Evolutionary conservation across 192 early-diverging fungal genomes (phyloP), one percentile per base, ranked within the genome.

Genomic region (Entomortierella lignicola): DNA sequence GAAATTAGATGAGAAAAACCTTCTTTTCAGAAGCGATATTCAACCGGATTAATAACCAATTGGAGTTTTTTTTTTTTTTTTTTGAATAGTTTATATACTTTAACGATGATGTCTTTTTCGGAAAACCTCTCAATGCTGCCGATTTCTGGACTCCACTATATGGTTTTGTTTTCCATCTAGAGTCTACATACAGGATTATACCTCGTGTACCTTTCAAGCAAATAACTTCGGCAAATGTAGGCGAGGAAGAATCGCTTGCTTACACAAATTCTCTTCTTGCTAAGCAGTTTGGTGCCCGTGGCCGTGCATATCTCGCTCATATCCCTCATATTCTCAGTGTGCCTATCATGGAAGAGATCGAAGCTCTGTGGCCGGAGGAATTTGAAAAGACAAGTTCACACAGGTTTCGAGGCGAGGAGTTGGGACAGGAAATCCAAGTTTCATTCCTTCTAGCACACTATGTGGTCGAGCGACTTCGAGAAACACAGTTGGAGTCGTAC

Each of bases 111-210:
- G 2, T 81, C 29, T 84, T 84, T 54, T 58, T 81, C 17, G 79
- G 71, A 3, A 41, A 37, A 1, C 43, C 55, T 18, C 18, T 81
- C 37, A 21, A 27, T 13, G 43, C 8, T 4, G 53, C 72, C 0
- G 80, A 81, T 44, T 77, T 84, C 17, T 81, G 68, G 67, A 81
- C 79, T 10, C 83, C 83, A 34, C 37, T 81, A n/a, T 81, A 81
- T 23, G 83, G 83, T 20, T 72, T 63, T 27, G 80, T 82, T 26
- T 71, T 84, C 44, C 80, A 72, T 41, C 27, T 72, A 29, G 61
- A 64, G 8, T 30, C 68, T 26, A 20, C 4, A 23, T 21, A 52
- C 29, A 47, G 27, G n/a, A 29, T 82, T 32, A 13, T 20, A 0
- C 64, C 64, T 4, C 2, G 10, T 20, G 25, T 32, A 8, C 66